Evolutionary conservation across 2,329 filamentous ascomycete species (phyloP).

Genomic region (Pseudogymnoascus destructans): DNA sequence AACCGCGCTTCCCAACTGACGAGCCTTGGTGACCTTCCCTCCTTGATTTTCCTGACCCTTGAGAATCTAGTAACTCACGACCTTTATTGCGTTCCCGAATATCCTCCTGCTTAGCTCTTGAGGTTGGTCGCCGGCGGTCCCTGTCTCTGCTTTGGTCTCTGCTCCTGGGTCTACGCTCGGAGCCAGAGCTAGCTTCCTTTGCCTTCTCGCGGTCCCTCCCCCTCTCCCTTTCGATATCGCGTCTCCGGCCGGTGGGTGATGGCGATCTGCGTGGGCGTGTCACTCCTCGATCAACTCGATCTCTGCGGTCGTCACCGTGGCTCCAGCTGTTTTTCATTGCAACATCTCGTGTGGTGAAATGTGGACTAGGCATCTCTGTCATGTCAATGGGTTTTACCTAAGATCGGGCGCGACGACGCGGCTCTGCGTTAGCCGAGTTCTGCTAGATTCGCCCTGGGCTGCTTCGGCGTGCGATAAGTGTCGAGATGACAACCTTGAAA

Average conservation of each 20-base stretch:
- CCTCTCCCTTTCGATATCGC: constrained; percentile 25
- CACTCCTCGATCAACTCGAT: constrained; percentile 30
- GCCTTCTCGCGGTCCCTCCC: constrained; percentile 22
- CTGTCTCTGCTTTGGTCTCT: constrained; percentile 21
- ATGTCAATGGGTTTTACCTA: constrained; percentile 7
- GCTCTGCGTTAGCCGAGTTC: constrained; percentile 5
- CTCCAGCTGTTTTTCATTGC: constrained; percentile 32
- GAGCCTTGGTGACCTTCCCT: constrained; percentile 22
- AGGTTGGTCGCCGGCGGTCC: constrained; percentile 21
- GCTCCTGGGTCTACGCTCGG: constrained; percentile 19
- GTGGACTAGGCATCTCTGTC: constrained; percentile 11
- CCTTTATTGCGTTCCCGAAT: constrained; percentile 26
- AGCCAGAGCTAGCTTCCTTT: constrained; percentile 19
- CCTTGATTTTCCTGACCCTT: constrained; percentile 25
- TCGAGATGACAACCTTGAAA: not conserved
- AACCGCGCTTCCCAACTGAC: constrained; percentile 25
- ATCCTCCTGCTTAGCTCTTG: constrained; percentile 22
- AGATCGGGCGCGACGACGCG: constrained; percentile 3
- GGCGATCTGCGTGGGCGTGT: constrained; percentile 26
- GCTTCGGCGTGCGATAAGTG: not conserved
- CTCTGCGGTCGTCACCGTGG: constrained; percentile 31
- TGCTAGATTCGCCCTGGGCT: constrained; percentile 6
- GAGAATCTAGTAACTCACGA: constrained; percentile 26
- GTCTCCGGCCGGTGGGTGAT: constrained; percentile 26
- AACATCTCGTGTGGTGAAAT: constrained; percentile 26